These are phyloP conservation scores for Tothia fuscella DNA, from an alignment of 2,329 filamentous ascomycete genomes.

Conservation along the genomic window DNA sequence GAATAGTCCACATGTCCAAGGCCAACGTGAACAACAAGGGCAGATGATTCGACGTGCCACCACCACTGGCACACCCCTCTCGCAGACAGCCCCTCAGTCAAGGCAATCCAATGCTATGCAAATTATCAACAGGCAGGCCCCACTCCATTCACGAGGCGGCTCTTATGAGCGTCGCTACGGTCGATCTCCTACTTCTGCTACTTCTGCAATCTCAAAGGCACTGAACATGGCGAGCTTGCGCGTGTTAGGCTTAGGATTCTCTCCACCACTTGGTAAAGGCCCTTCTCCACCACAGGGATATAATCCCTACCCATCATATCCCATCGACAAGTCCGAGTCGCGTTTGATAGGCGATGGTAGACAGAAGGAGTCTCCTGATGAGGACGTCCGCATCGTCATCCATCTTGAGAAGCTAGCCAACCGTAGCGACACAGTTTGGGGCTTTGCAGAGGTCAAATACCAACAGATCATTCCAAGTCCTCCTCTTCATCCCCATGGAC, in stretches of 20 bases:
- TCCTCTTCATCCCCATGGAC: constrained; percentile 61
- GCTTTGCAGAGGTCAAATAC: constrained; percentile 97
- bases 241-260: constrained; percentile 59
- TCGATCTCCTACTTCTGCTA: constrained; percentile 56
- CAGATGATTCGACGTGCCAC: constrained; percentile 65
- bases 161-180: constrained; percentile 78
- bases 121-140: constrained; percentile 52
- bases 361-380: constrained; percentile 50
- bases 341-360: constrained; percentile 52
- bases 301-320: constrained; percentile 75
- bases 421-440: constrained; percentile 89
- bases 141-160: constrained; percentile 57
- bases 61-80: constrained; percentile 59
- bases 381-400: constrained; percentile 67
- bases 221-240: constrained; percentile 82
- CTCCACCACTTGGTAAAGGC: constrained; percentile 47
- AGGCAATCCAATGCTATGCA: constrained; percentile 56
- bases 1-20: constrained; percentile 55
- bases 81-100: constrained; percentile 47
- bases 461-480: constrained; percentile 87
- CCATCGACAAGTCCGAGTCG: constrained; percentile 54
- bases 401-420: constrained; percentile 86
- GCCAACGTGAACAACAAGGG: constrained; percentile 43
- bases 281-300: constrained; percentile 65
- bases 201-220: constrained; percentile 87